A percentile compares a stretch with the other conserved stretches of the same genome.
Conservation (phyloP, 2,329 filamentous ascomycete genomes). For the Ascocoryne sarcoides region DNA sequence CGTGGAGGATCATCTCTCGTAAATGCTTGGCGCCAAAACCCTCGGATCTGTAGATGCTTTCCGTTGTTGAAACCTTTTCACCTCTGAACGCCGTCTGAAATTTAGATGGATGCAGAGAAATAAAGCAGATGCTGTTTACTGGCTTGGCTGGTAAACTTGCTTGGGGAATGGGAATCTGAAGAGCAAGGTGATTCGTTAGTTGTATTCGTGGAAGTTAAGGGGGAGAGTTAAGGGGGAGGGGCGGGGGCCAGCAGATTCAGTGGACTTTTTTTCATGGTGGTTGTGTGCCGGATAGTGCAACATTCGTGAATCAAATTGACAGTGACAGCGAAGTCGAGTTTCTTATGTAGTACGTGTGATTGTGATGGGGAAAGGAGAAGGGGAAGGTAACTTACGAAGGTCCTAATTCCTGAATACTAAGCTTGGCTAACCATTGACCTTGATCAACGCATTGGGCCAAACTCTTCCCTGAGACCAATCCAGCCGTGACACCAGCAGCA, state of each 20-base stretch:
- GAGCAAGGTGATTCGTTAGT: slow-evolving; percentile 16
- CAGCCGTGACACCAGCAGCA: slow-evolving; percentile 86
- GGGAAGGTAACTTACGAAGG: slow-evolving; percentile 65
- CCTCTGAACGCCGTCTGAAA: slow-evolving; percentile 38
- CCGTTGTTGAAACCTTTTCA: slow-evolving; percentile 48
- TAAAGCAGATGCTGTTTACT: slow-evolving; percentile 26
- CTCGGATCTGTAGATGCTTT: slow-evolving; percentile 21
- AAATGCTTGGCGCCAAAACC: slow-evolving; percentile 12
- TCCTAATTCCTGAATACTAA: slow-evolving; percentile 91
- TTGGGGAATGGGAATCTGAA: slow-evolving; percentile 73
- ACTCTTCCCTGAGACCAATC: slow-evolving; percentile 74
- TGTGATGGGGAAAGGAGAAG: slow-evolving; percentile 7
- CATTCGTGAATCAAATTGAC: not conserved
- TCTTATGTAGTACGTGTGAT: no score
- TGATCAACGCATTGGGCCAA: slow-evolving; percentile 76
- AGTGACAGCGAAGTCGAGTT: slow-evolving; percentile 2
- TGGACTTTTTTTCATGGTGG: not conserved
- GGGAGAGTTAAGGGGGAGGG: slow-evolving; percentile 1
- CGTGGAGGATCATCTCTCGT: slow-evolving; percentile 29
- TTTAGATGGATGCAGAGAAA: no score
- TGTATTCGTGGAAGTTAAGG: slow-evolving; percentile 8
- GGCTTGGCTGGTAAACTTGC: slow-evolving; percentile 51
- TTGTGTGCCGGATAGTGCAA: not conserved
- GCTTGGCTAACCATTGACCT: slow-evolving; percentile 91
- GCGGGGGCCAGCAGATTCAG: not conserved